Conservation (phyloP, 73 alveolate genomes). For the Paramecium tetraurelia region DNA sequence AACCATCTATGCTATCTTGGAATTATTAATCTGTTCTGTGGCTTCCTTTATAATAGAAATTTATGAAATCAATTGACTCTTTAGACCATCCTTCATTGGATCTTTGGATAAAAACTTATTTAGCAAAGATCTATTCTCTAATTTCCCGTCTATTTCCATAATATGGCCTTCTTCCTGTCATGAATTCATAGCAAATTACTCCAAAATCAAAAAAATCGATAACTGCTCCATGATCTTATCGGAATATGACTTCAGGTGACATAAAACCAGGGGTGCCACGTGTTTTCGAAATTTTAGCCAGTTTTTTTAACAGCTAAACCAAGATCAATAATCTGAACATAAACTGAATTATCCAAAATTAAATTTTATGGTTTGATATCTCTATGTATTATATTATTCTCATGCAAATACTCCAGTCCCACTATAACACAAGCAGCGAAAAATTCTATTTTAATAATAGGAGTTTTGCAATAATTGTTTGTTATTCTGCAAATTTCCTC, state of each 20-base stretch:
- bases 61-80: constrained; percentile 83
- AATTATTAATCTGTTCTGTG: background rate
- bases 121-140: constrained; percentile 80
- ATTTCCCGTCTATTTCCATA: constrained; percentile 88
- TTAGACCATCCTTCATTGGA: constrained; percentile 76
- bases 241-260: constrained; percentile 86
- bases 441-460: constrained; percentile 57
- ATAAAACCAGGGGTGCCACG: constrained; percentile 87
- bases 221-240: constrained; percentile 76
- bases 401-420: constrained; percentile 92
- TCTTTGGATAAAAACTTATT: constrained; percentile 69
- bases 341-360: constrained; percentile 87
- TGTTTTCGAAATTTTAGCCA: constrained; percentile 86
- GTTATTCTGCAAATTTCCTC: constrained; percentile 67
- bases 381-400: constrained; percentile 87
- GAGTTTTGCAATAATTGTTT: constrained; percentile 65
- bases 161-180: constrained; percentile 81
- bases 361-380: constrained; percentile 97
- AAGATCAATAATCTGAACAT: constrained; percentile 89
- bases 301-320: constrained; percentile 89
- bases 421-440: constrained; percentile 88
- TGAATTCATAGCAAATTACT: constrained; percentile 77
- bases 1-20: constrained; percentile 70
- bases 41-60: constrained; percentile 63
- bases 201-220: constrained; percentile 81